Conservation (phyloP, 352 stramenopile genomes). For the Pythium pectinolyticum region DNA sequence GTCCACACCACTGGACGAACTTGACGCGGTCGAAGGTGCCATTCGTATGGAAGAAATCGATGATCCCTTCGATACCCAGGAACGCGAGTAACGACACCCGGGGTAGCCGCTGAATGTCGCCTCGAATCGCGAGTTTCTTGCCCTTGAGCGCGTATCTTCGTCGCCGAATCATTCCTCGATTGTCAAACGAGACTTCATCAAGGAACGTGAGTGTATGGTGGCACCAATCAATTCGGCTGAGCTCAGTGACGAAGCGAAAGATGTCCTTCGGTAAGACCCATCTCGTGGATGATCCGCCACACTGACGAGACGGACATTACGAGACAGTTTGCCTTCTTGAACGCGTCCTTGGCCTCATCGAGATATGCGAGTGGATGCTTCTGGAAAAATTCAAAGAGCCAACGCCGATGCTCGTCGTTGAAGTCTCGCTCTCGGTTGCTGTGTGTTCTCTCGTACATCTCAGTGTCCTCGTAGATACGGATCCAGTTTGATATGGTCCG, state of each 20-base stretch:
- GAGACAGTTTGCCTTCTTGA: not conserved
- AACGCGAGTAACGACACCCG: not conserved
- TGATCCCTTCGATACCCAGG: not conserved
- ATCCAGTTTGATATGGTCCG: too few relatives aligned
- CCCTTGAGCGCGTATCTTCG: not conserved
- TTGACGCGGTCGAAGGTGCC: not conserved
- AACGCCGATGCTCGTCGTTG: not conserved
- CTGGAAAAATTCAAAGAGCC: not conserved
- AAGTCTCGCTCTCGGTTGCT: not conserved
- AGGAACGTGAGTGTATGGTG: slow-evolving; percentile 1
- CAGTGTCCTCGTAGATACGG: not conserved
- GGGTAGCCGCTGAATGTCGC: not conserved
- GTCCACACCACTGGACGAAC: not conserved
- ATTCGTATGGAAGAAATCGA: not conserved
- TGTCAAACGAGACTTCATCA: slow-evolving; percentile 24
- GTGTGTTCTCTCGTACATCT: not conserved
- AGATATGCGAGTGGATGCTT: not conserved
- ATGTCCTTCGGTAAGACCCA: not conserved
- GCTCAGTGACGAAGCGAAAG: not conserved
- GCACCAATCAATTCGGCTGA: not conserved
- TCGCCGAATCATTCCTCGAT: not conserved
- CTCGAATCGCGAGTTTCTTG: not conserved
- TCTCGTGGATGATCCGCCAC: not conserved
- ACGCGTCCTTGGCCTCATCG: not conserved
- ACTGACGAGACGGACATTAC: not conserved